Conservation (phyloP, 1,139 yeast genomes). For the Keqinozyma sinolaborantium region DNA sequence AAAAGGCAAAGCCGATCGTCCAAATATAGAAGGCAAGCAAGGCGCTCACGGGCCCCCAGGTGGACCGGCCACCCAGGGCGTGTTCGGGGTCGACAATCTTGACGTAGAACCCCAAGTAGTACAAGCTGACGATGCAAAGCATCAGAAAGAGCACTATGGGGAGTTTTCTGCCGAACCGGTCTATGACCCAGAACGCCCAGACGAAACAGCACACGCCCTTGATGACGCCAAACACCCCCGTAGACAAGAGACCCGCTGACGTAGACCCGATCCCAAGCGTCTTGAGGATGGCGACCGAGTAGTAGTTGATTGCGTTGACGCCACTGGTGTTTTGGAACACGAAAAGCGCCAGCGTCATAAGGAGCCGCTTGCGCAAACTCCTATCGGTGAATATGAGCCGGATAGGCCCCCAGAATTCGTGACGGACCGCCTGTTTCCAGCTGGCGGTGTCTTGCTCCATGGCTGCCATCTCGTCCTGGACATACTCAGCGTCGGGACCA, state of each 20-base stretch:
- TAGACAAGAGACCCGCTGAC: slow-evolving; percentile 45
- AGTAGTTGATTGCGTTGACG: slow-evolving; percentile 28
- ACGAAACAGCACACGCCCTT: slow-evolving; percentile 40
- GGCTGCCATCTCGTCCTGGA: slow-evolving; percentile 20
- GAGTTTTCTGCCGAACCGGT: slow-evolving; percentile 41
- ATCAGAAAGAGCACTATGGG: slow-evolving; percentile 35
- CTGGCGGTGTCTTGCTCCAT: slow-evolving; percentile 17
- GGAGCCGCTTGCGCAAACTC: slow-evolving; percentile 18
- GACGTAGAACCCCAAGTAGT: slow-evolving; percentile 47
- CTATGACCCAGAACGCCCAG: slow-evolving; percentile 44
- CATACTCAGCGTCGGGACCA: slow-evolving; percentile 23
- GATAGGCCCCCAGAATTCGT: slow-evolving; percentile 23
- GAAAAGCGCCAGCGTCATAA: slow-evolving; percentile 25
- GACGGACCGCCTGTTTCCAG: slow-evolving; percentile 15
- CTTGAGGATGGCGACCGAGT: slow-evolving; percentile 26
- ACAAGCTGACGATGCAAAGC: slow-evolving; percentile 48
- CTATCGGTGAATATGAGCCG: slow-evolving; percentile 15
- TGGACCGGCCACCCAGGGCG: slow-evolving; percentile 8
- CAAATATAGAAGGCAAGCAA: slow-evolving; percentile 44
- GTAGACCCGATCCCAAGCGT: slow-evolving; percentile 25
- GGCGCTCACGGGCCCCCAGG: slow-evolving; percentile 45
- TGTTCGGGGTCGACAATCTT: slow-evolving; percentile 33
- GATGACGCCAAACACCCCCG: slow-evolving; percentile 54
- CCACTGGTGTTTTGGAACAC: slow-evolving; percentile 30
- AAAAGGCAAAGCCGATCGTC: slow-evolving; percentile 38